These are phyloP conservation scores for Backusella macrospora DNA, from an alignment of 192 early-diverging fungal genomes.

Conservation along the genomic window DNA sequence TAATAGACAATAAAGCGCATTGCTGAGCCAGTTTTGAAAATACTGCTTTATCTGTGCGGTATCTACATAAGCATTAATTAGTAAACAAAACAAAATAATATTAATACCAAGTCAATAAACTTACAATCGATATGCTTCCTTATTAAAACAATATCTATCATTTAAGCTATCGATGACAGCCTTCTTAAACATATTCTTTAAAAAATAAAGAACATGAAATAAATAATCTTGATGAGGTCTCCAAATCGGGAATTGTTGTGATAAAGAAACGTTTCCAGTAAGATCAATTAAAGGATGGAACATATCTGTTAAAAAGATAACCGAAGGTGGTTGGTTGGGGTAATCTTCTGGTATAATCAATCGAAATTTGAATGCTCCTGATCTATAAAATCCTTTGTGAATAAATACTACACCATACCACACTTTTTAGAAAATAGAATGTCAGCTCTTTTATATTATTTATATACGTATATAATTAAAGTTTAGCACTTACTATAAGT, in stretches of 20 bases:
- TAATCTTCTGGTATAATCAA: slow-evolving; percentile 79
- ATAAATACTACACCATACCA: slow-evolving; percentile 90
- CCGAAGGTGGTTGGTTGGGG: slow-evolving; percentile 69
- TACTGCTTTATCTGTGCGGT: slow-evolving; percentile 56
- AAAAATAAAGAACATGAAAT: slow-evolving; percentile 82
- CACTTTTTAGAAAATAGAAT: slow-evolving; percentile 37
- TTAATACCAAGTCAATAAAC: slow-evolving; percentile 2
- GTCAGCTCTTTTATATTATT: background rate
- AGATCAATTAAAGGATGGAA: slow-evolving; percentile 86
- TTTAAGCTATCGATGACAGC: slow-evolving; percentile 64
- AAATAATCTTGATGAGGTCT: slow-evolving; percentile 82
- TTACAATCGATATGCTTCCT: slow-evolving; percentile 65
- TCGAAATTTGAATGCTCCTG: slow-evolving; percentile 88
- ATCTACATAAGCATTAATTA: slow-evolving; percentile 39
- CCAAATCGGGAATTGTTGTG: slow-evolving; percentile 84
- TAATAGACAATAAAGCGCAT: slow-evolving; percentile 72
- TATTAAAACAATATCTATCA: slow-evolving; percentile 64
- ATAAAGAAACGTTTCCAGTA: slow-evolving; percentile 65
- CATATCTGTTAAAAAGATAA: slow-evolving; percentile 75
- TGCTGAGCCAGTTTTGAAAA: slow-evolving; percentile 74
- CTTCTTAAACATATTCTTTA: slow-evolving; percentile 87
- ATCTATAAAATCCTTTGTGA: slow-evolving; percentile 87
- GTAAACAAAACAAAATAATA: background rate
- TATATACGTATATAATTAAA: too few species aligned
- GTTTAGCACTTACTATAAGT: slow-evolving; percentile 51